A percentile compares a stretch with the other conserved stretches of the same genome.
These are phyloP conservation scores for Xylaria sp. DNA, from an alignment of 2,329 filamentous ascomycete genomes.

Conservation along the genomic window DNA sequence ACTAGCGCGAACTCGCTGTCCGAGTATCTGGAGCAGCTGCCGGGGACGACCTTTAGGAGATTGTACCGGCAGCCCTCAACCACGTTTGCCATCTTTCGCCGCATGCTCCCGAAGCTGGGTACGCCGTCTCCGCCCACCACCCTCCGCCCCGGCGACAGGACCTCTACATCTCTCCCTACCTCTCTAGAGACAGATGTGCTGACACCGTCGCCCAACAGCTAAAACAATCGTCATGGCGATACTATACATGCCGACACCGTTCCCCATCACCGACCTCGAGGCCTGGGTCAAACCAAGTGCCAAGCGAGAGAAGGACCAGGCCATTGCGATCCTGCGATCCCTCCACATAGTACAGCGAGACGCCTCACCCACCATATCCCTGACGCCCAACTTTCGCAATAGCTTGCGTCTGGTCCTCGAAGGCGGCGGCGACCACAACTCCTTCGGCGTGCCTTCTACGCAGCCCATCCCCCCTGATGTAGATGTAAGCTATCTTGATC, in stretches of 20 bases:
- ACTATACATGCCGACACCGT: conserved; percentile 86
- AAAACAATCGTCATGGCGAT: conserved; percentile 97
- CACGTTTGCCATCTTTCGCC: conserved; percentile 92
- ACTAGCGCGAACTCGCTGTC: conserved; percentile 64
- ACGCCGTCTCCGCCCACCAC: conserved; percentile 39
- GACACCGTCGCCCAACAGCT: conserved; percentile 61
- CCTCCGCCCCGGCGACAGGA: not conserved
- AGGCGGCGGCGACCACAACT: conserved; percentile 84
- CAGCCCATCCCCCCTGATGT: conserved; percentile 71
- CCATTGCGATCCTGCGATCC: conserved; percentile 80
- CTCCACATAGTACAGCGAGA: conserved; percentile 88
- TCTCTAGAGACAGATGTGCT: conserved; percentile 5
- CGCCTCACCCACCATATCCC: conserved; percentile 75
- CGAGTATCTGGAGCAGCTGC: conserved; percentile 93
- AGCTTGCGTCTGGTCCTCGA: conserved; percentile 89
- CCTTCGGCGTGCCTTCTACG: conserved; percentile 87
- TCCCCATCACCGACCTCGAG: conserved; percentile 84
- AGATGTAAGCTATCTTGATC: conserved; percentile 79
- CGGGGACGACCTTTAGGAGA: conserved; percentile 87
- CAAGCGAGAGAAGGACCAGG: conserved; percentile 80
- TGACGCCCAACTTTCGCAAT: conserved; percentile 83
- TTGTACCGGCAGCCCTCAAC: conserved; percentile 97
- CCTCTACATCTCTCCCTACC: not conserved
- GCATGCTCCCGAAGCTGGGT: conserved; percentile 95
- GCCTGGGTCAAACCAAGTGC: conserved; percentile 80